Percentiles rank a stretch among this genome's conserved stretches.
Evolutionary conservation across 2,329 filamentous ascomycete genomes (phyloP).

Genomic region (Ascocoryne sarcoides): DNA sequence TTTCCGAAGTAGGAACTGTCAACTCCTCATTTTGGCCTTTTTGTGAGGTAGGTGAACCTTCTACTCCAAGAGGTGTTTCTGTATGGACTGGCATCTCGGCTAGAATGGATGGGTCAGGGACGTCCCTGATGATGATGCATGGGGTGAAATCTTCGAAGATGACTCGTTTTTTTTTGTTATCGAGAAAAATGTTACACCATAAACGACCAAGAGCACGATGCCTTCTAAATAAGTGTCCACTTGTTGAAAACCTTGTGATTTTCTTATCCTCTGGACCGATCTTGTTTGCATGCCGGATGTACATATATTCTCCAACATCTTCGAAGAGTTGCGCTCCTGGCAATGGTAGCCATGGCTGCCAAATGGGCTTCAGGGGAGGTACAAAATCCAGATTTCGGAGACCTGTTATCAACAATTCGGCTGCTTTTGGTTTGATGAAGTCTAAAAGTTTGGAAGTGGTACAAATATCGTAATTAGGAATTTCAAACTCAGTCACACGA

Average conservation of each 20-base stretch:
- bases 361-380: conserved; percentile 41
- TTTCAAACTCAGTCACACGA: conserved; percentile 51
- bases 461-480: conserved; percentile 35
- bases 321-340: conserved; percentile 14
- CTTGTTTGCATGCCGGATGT: conserved; percentile 1
- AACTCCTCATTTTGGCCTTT: too few relatives aligned
- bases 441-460: conserved; percentile 42
- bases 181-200: conserved; percentile 1
- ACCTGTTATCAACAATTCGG: conserved; percentile 58
- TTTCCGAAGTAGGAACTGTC: too few relatives aligned
- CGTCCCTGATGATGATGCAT: too few relatives aligned
- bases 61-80: too few relatives aligned
- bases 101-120: not conserved
- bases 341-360: conserved; percentile 1
- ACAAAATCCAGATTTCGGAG: conserved; percentile 57
- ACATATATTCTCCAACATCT: not conserved
- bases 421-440: conserved; percentile 55
- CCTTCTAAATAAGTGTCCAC: not conserved
- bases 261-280: conserved; percentile 3
- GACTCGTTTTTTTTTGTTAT: conserved; percentile 3
- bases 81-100: too few relatives aligned
- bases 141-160: conserved; percentile 1
- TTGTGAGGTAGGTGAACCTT: too few relatives aligned
- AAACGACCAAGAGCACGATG: conserved; percentile 4
- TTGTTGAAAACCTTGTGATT: not conserved